phyloP scores from a whole-genome alignment of 371 early-diverging fungal species.

The Circinella umbellata region DNA sequence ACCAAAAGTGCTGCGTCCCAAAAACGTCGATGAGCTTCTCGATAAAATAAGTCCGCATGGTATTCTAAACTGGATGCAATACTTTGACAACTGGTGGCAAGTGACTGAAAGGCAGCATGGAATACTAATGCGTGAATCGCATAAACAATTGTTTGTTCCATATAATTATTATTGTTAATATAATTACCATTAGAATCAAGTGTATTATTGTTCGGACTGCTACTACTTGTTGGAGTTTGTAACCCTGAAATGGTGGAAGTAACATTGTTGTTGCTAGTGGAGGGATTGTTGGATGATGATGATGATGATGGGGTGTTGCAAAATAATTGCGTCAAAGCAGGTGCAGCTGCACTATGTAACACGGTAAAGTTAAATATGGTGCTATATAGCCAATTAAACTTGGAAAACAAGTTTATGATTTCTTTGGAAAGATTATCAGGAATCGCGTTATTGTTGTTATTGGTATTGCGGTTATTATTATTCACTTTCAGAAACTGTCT shows the following conservation, averaged over 20 bases:
- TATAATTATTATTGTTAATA: not conserved
- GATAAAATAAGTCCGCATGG: conserved; percentile 28
- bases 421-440: conserved; percentile 20
- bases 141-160: conserved; percentile 20
- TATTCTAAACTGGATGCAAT: conserved; percentile 15
- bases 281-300: not conserved
- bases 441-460: not conserved
- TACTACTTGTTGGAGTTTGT: not conserved
- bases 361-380: conserved; percentile 28
- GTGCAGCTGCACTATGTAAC: conserved; percentile 2
- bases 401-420: conserved; percentile 20
- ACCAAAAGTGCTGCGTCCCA: conserved; percentile 26
- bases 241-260: not conserved
- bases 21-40: conserved; percentile 37
- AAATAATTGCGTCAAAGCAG: conserved; percentile 8
- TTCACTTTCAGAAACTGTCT: conserved; percentile 1
- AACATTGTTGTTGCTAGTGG: not conserved
- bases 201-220: not conserved
- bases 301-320: not conserved
- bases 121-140: conserved; percentile 39
- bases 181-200: not conserved
- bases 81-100: conserved; percentile 19
- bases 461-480: not conserved
- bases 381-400: conserved; percentile 39
- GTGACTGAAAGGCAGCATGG: conserved; percentile 35